Percentiles rank a stretch among this genome's conserved stretches.
Evolutionary conservation across 2,329 filamentous ascomycete genomes (phyloP).

Genomic region (Madurella fahalii): DNA sequence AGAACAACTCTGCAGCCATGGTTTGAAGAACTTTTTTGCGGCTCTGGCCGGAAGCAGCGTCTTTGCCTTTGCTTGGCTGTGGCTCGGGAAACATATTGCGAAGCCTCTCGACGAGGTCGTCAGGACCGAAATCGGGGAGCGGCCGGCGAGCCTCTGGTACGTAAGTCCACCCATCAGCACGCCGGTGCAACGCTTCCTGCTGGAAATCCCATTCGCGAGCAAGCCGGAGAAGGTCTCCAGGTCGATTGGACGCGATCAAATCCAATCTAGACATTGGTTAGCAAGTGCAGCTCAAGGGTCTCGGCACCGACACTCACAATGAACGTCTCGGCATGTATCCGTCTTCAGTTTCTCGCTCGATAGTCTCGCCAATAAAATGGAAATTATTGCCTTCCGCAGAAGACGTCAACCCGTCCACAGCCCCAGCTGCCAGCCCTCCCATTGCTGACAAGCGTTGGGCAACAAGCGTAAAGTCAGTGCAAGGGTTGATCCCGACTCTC

Average conservation of each 20-base stretch:
- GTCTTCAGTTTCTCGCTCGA: slow-evolving; percentile 14
- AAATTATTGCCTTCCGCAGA: neutral
- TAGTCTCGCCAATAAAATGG: slow-evolving; percentile 10
- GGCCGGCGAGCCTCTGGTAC: slow-evolving; percentile 17
- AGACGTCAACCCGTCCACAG: neutral
- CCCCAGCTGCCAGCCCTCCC: neutral
- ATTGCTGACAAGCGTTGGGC: slow-evolving; percentile 6
- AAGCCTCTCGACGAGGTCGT: slow-evolving; percentile 19
- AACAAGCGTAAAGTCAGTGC: slow-evolving; percentile 7
- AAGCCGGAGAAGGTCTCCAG: slow-evolving; percentile 10
- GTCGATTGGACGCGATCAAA: slow-evolving; percentile 6
- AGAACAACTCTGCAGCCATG: slow-evolving; percentile 22
- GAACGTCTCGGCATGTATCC: slow-evolving; percentile 23
- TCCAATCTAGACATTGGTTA: slow-evolving; percentile 17
- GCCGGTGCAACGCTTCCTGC: slow-evolving; percentile 14
- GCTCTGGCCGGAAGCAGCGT: neutral
- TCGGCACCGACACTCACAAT: slow-evolving; percentile 10
- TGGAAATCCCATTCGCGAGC: slow-evolving; percentile 20
- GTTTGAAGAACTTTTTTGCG: slow-evolving; percentile 11
- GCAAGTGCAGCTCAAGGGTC: neutral
- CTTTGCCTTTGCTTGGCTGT: neutral
- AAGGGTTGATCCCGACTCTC: neutral
- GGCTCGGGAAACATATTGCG: slow-evolving; percentile 14
- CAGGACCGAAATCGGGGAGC: slow-evolving; percentile 18
- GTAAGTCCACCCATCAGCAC: slow-evolving; percentile 11